Percentiles rank a stretch among this genome's conserved stretches.
These are phyloP conservation scores for Nicotiana otophora DNA, from an alignment of 257 asterid genomes.

Conservation along the genomic window DNA sequence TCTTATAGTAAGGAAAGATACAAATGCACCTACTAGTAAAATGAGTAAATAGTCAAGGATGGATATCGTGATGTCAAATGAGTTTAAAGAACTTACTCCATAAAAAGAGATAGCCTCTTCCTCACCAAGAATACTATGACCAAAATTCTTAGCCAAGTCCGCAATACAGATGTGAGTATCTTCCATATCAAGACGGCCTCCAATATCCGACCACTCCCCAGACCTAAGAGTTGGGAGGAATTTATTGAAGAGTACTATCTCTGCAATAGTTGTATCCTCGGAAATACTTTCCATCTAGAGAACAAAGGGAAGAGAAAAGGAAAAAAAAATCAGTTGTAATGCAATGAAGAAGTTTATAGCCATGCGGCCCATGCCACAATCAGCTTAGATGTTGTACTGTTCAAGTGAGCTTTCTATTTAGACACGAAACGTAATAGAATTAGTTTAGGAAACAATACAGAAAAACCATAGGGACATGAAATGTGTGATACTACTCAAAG, in stretches of 20 bases:
- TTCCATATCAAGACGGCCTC: constrained; percentile 71
- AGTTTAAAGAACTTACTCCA: constrained; percentile 72
- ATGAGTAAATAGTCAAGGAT: not conserved
- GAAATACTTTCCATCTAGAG: constrained; percentile 73
- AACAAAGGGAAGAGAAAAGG: not conserved
- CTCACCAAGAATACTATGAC: constrained; percentile 35
- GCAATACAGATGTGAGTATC: constrained; percentile 84
- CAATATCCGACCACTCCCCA: constrained; percentile 84
- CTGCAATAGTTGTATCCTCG: constrained; percentile 49
- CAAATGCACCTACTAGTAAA: not conserved
- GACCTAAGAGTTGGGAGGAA: constrained; percentile 67
- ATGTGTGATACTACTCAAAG: not conserved
- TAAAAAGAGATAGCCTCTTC: constrained; percentile 84
- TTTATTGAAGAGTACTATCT: constrained; percentile 21
- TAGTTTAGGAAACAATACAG: not conserved
- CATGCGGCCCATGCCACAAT: not conserved
- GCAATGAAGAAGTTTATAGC: not conserved
- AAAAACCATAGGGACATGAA: not conserved
- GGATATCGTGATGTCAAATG: not conserved
- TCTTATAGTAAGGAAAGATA: not conserved
- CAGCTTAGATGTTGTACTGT: not conserved
- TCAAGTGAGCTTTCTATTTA: not conserved
- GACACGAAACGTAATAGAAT: not conserved
- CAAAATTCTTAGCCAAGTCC: constrained; percentile 60
- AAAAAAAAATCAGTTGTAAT: not conserved